A percentile compares a stretch with the other conserved stretches of the same genome.
phyloP scores from a whole-genome alignment of 1,284 basidiomycete genomes.

The Sporisorium iseilematis-ciliati region DNA sequence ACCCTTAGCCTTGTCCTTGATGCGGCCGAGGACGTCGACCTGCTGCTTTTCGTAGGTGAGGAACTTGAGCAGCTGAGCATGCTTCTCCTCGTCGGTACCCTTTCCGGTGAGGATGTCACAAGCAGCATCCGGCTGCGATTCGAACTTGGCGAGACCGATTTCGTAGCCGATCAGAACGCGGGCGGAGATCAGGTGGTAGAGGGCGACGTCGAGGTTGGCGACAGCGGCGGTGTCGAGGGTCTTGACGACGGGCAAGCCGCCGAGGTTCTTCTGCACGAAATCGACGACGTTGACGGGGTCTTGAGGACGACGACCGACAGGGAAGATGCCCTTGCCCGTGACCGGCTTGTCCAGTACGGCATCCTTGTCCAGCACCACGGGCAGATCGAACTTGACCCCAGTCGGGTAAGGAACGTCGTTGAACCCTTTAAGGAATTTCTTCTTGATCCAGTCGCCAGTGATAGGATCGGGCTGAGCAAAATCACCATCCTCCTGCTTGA shows the following conservation, averaged over 20 bases:
- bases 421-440: neutral
- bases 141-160: conserved; percentile 23
- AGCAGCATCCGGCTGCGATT: neutral
- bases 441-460: neutral
- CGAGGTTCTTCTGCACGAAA: neutral
- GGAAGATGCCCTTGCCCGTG: conserved; percentile 15
- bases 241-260: no score
- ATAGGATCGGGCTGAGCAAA: neutral
- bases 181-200: conserved; percentile 12
- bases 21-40: conserved; percentile 11
- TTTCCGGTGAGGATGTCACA: conserved; percentile 11
- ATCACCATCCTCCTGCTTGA: neutral
- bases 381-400: neutral
- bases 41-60: conserved; percentile 19
- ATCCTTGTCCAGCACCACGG: neutral
- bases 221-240: conserved; percentile 1
- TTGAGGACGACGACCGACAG: conserved; percentile 24
- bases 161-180: conserved; percentile 18
- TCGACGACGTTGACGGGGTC: conserved; percentile 5
- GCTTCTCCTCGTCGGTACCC: neutral
- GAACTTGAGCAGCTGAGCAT: neutral
- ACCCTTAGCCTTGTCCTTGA: conserved; percentile 15
- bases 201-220: conserved; percentile 6
- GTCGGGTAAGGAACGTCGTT: neutral
- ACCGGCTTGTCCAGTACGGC: conserved; percentile 13